These are phyloP conservation scores for Sclerotinia nivalis DNA, from an alignment of 2,329 filamentous ascomycete species.

Conservation along the genomic window DNA sequence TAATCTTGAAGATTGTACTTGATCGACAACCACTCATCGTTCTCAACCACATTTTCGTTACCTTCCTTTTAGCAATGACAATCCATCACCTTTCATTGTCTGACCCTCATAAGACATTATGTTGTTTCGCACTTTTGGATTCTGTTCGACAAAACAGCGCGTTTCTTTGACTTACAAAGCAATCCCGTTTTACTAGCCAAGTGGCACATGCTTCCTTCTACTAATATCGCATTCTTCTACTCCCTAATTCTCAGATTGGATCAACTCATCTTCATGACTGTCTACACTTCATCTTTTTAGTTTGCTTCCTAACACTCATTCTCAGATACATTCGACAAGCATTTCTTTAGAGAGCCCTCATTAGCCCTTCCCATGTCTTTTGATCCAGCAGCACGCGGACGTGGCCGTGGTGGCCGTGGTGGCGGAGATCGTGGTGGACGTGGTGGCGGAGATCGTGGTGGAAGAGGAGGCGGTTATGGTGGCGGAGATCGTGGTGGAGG, in stretches of 20 bases:
- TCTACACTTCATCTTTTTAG: not conserved
- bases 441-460: slow-evolving; percentile 27
- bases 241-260: not conserved
- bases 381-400: slow-evolving; percentile 8
- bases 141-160: not conserved
- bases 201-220: not conserved
- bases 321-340: not conserved
- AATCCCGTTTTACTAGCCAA: not conserved
- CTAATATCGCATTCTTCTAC: not conserved
- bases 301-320: not conserved
- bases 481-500: slow-evolving; percentile 36
- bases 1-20: not conserved
- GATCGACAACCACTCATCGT: not conserved
- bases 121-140: not conserved
- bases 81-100: not conserved
- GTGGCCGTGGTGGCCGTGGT: slow-evolving; percentile 21
- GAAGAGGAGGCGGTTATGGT: slow-evolving; percentile 20
- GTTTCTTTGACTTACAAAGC: not conserved
- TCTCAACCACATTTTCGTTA: not conserved
- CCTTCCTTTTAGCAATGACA: not conserved
- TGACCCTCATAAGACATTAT: not conserved
- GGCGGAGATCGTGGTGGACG: not conserved
- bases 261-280: not conserved
- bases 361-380: slow-evolving; percentile 5
- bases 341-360: not conserved